These are phyloP conservation scores for Suillus discolor DNA, from an alignment of 768 basidiomycete species.

Conservation along the genomic window DNA sequence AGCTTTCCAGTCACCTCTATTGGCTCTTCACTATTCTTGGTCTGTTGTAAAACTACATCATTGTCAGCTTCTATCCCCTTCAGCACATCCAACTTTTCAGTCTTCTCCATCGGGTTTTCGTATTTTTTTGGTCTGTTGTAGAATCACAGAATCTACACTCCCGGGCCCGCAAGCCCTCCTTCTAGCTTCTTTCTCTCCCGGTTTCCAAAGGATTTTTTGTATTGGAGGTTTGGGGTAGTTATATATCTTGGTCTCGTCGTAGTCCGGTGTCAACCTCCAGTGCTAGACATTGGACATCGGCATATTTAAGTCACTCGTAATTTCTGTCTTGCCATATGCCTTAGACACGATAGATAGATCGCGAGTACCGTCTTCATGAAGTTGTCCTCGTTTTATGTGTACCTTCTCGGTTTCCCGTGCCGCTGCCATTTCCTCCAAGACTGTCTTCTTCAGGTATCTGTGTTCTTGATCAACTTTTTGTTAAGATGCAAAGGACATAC, in stretches of 20 bases:
- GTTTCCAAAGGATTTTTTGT: constrained; percentile 2
- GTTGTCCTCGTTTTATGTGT: constrained; percentile 11
- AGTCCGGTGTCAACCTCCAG: constrained; percentile 13
- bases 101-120: not conserved
- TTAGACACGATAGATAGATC: constrained; percentile 7
- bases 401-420: constrained; percentile 22
- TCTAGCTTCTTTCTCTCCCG: constrained; percentile 5
- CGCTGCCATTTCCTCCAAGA: constrained; percentile 24
- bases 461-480: not conserved
- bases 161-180: not conserved
- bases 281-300: not conserved
- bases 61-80: not conserved
- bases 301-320: not conserved
- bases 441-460: constrained; percentile 27
- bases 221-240: constrained; percentile 11
- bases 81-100: not conserved
- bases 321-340: not conserved
- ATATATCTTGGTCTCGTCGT: not conserved
- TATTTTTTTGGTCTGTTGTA: not conserved
- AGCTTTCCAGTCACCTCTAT: not conserved
- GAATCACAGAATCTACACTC: not conserved
- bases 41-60: not conserved
- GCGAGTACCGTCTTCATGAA: constrained; percentile 12
- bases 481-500: not conserved
- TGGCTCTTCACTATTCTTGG: too few relatives aligned